Base-by-base conservation (phyloP, 352 stramenopile species). In the Phytophthora idaei region DNA sequence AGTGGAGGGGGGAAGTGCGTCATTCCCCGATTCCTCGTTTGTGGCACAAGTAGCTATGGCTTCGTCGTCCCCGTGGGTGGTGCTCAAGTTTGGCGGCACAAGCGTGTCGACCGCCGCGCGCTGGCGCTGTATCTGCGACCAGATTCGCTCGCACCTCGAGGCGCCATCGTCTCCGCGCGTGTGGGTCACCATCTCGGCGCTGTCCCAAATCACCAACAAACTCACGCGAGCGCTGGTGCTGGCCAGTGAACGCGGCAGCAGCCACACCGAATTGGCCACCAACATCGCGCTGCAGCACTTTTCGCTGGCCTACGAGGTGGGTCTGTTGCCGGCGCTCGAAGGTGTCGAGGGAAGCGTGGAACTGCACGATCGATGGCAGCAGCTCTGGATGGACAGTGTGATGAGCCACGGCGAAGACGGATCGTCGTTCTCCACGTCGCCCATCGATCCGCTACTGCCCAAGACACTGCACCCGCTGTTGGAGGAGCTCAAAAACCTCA, bases 11-110 rank as follows among this genome's bases (percentile, higher is more conserved):
- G 42, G 42, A 14, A 12, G 28, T 59, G 44, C 61, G 49, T 61
- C 67, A 74, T 74, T 74, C 51, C 41, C 25, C 42, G 14, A 58
- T 57, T 64, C 41, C 29, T 60, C 32, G 29, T 5, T 52, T 51
- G 51, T 51, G 14, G 5, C 39, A 55, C n/a, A 41, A 52, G 36
- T 39, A 31, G 36, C 15, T 29, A 72, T 71, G 47, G 29, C 55
- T 7, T 54, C 63, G 28, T 55, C 61, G 9, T 67, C 49, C 29
- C 52, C 67, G 31, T 97, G 90, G 90, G 78, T 95, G 39, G 90
- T 97, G 67, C 86, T 94, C 71, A 97, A 97, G 72, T 97, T 97
- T 51, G 90, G 90, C 51, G 90, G 90, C 72, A 97, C 90, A 39
- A 95, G 87, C 63, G 90, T 97, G 51, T 94, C 87, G 10, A 94